These are phyloP conservation scores for Geum urbanum DNA, from an alignment of 306 rosid genomes.

Conservation along the genomic window DNA sequence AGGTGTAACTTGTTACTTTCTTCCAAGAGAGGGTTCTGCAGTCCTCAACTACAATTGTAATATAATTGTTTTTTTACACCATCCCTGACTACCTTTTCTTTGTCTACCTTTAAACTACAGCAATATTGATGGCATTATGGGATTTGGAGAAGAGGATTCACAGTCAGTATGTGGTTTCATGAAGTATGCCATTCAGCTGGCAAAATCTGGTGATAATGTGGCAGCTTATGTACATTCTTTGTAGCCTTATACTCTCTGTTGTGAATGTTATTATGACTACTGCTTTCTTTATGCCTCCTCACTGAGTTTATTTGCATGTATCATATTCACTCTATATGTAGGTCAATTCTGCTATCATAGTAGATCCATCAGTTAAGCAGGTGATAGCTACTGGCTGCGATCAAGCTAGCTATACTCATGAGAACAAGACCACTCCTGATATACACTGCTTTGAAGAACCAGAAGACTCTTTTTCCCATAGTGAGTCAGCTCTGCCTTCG, in stretches of 20 bases:
- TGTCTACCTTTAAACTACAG: conserved; percentile 36
- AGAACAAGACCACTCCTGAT: conserved; percentile 21
- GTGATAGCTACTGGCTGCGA: conserved; percentile 69
- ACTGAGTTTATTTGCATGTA: neutral
- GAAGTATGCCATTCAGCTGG: conserved; percentile 62
- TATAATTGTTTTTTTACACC: neutral
- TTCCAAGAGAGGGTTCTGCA: neutral
- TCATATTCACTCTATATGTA: conserved; percentile 19
- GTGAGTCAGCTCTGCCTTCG: conserved; percentile 19
- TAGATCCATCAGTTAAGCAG: conserved; percentile 72
- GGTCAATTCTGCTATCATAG: conserved; percentile 88
- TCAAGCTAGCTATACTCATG: conserved; percentile 40
- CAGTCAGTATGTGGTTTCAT: conserved; percentile 56
- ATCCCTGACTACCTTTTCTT: neutral
- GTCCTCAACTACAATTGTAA: neutral
- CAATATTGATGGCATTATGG: conserved; percentile 78
- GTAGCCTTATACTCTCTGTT: neutral
- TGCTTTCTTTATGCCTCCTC: neutral
- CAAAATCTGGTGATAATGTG: conserved; percentile 45
- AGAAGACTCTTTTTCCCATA: conserved; percentile 27
- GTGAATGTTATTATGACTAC: neutral
- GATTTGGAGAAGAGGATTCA: conserved; percentile 62
- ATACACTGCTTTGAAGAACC: conserved; percentile 25
- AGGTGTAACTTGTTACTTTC: neutral
- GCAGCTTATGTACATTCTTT: conserved; percentile 37